Evolutionary conservation across 2,329 filamentous ascomycete species (phyloP).

Genomic region (Aureobasidium mangrovei): DNA sequence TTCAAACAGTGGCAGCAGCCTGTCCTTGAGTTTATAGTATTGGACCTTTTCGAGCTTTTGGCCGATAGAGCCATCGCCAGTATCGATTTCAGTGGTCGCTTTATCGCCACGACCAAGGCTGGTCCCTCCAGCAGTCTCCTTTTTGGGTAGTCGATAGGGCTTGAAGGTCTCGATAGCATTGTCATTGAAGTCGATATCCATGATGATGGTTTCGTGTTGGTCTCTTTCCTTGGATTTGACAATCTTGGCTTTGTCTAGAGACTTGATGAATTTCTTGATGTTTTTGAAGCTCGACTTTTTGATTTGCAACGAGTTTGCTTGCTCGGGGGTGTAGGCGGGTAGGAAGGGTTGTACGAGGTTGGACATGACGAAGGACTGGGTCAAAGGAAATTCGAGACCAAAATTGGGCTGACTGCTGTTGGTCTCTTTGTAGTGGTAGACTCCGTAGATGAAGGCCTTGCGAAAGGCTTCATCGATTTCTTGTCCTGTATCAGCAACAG

Average conservation of each 20-base stretch:
- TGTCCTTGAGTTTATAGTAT: constrained; percentile 49
- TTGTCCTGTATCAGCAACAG: constrained; percentile 23
- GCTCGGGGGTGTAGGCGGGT: constrained; percentile 47
- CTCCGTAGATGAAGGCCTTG: constrained; percentile 54
- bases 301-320: constrained; percentile 52
- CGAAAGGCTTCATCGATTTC: constrained; percentile 60
- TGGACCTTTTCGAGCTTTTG: constrained; percentile 44
- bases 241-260: constrained; percentile 54
- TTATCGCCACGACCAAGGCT: constrained; percentile 27
- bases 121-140: constrained; percentile 38
- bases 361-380: constrained; percentile 55
- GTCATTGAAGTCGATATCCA: constrained; percentile 57
- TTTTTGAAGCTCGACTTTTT: constrained; percentile 66
- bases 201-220: constrained; percentile 54
- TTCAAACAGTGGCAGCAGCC: constrained; percentile 48
- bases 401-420: constrained; percentile 44
- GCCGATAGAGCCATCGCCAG: constrained; percentile 33
- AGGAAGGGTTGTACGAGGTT: constrained; percentile 58
- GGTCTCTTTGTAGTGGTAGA: constrained; percentile 50
- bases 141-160: constrained; percentile 55
- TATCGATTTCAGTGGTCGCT: constrained; percentile 30
- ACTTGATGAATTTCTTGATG: constrained; percentile 60
- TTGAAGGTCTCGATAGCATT: constrained; percentile 45
- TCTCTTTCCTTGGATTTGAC: constrained; percentile 57
- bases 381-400: constrained; percentile 53